phyloP scores from a whole-genome alignment of 805 yeast genomes.

The Candida peoriensis region DNA sequence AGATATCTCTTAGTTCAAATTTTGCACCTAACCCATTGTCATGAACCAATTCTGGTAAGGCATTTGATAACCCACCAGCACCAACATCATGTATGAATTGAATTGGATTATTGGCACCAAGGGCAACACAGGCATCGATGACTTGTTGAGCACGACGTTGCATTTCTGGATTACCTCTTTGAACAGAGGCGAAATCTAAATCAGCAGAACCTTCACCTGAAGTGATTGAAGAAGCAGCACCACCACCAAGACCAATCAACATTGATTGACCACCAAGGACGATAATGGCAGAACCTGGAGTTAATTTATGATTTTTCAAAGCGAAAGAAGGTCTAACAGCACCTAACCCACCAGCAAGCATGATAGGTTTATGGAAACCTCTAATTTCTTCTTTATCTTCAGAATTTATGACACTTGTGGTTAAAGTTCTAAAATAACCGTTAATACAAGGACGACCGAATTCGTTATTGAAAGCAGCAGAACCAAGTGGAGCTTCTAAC shows the following conservation, averaged over 20 bases:
- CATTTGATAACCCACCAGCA: conserved; percentile 98
- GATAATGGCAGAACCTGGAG: conserved; percentile 87
- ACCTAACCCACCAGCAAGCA: conserved; percentile 99
- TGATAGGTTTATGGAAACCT: conserved; percentile 98
- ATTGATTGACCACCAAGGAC: conserved; percentile 97
- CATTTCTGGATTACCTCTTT: conserved; percentile 99
- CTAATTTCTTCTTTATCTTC: conserved; percentile 69
- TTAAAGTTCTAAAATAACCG: conserved; percentile 94
- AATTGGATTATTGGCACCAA: conserved; percentile 74
- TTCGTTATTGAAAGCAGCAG: conserved; percentile 97
- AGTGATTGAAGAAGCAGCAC: conserved; percentile 97
- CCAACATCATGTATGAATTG: conserved; percentile 98
- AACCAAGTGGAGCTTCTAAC: conserved; percentile 96
- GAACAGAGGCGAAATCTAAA: conserved; percentile 97
- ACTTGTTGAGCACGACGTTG: conserved; percentile 99
- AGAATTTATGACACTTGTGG: conserved; percentile 64
- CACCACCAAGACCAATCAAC: conserved; percentile 99
- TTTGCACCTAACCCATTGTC: conserved; percentile 94
- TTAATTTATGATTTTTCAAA: conserved; percentile 77
- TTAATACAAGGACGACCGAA: conserved; percentile 97
- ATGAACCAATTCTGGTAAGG: conserved; percentile 94
- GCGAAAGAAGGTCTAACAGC: conserved; percentile 92
- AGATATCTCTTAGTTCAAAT: conserved; percentile 85
- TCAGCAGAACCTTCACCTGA: conserved; percentile 96
- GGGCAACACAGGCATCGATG: conserved; percentile 85